Evolutionary conservation across 2,329 filamentous ascomycete species (phyloP), one percentile per base, ranked within the genome.

Genomic region (Sporothrix pallida): DNA sequence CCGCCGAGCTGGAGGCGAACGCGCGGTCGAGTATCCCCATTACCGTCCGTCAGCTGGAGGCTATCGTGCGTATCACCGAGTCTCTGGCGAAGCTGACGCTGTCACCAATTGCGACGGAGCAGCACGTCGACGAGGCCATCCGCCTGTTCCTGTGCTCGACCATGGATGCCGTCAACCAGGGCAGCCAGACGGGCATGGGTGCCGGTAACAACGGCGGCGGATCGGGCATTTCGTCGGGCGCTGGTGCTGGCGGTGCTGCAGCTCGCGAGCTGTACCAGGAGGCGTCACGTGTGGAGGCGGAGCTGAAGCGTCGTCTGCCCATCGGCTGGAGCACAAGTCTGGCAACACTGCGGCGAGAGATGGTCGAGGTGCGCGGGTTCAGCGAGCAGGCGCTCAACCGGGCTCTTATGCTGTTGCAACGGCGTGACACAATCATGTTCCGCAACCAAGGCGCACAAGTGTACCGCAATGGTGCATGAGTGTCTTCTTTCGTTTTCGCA

Each of bases 81-180:
- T 94, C 96, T 0, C 89, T 99, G 1, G 96, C 96, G 73, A 99
- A 99, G 82, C 86, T 99, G 60, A 91, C 92, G 0, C 88, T 99
- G 9, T 93, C 92, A 0, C 91, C 95, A 3, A 87, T 98, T 58
- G 96, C 95, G 1, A 95, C 92, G 0, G 95, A 98, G 82, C 87
- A 90, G 65, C 96, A 99, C 80, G 96, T 99, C 71, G 95, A 99
- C 79, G 96, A 99, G 84, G 96, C 96, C 2, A 99, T 99, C 79
- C 92, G 96, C 0, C 88, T 99, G 17, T 99, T 99, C 90, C 86
- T 99, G 44, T 96, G 95, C 77, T 95, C 92, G 3, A 99, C 96
- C 73, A 98, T 99, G 96, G 95, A 99, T 80, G 96, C 96, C 8
- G 94, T 98, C 73, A 95, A 93, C 74, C 94, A 97, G 79, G 95